Conservation (phyloP, 352 stramenopile species). For the Phytophthora macrochlamydospora region DNA sequence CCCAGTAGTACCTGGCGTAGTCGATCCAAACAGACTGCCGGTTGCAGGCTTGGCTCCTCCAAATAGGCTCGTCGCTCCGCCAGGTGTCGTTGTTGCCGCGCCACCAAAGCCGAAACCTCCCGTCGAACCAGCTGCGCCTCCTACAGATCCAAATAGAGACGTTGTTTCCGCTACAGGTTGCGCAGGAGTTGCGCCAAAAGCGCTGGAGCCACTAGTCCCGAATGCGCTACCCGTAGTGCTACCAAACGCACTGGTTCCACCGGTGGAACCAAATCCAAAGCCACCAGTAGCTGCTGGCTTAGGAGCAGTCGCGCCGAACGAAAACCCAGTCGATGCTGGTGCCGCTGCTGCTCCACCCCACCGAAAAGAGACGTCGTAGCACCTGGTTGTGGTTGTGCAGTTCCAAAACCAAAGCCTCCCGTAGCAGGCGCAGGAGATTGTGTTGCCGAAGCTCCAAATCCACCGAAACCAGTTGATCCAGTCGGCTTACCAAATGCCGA, state of each 20-base stretch:
- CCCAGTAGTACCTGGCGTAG: slow-evolving; percentile 26
- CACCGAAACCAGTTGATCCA: slow-evolving; percentile 37
- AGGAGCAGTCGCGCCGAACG: slow-evolving; percentile 39
- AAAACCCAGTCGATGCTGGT: slow-evolving; percentile 41
- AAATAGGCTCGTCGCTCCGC: slow-evolving; percentile 45
- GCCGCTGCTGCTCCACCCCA: slow-evolving; percentile 24
- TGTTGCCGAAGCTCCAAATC: slow-evolving; percentile 39
- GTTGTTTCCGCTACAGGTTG: slow-evolving; percentile 39
- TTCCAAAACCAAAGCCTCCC: slow-evolving; percentile 48
- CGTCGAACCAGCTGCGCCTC: slow-evolving; percentile 28
- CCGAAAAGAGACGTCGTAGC: slow-evolving; percentile 52
- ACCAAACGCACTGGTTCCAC: slow-evolving; percentile 39
- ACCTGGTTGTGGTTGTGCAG: slow-evolving; percentile 34
- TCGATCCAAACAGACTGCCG: slow-evolving; percentile 45
- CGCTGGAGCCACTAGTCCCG: slow-evolving; percentile 36
- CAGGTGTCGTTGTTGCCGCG: slow-evolving; percentile 26
- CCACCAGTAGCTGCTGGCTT: slow-evolving; percentile 41
- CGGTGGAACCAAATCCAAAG: slow-evolving; percentile 51
- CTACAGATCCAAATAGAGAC: slow-evolving; percentile 48
- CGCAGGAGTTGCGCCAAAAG: slow-evolving; percentile 39
- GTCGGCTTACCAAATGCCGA: slow-evolving; percentile 55
- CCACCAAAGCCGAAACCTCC: slow-evolving; percentile 52
- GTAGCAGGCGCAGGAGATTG: slow-evolving; percentile 37
- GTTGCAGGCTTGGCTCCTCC: slow-evolving; percentile 41
- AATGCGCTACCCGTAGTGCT: slow-evolving; percentile 38